phyloP scores from a whole-genome alignment of 1,284 basidiomycete species.

The Fistulina hepatica region DNA sequence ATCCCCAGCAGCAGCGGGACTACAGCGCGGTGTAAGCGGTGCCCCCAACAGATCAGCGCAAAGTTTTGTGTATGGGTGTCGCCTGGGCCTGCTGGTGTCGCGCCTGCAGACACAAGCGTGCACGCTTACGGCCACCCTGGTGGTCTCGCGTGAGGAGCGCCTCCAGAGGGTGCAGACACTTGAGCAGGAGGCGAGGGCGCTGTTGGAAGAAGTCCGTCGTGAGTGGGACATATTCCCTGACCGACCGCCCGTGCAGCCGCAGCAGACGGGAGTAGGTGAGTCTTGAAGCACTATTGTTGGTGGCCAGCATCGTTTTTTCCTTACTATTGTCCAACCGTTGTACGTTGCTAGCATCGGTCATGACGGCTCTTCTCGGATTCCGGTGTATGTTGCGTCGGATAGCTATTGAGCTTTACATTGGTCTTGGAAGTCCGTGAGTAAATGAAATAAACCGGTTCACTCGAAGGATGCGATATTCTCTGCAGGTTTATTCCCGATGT shows the following conservation, averaged over 20 bases:
- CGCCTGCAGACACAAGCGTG: slow-evolving; percentile 17
- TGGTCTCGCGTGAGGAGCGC: slow-evolving; percentile 14
- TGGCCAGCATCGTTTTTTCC: not conserved
- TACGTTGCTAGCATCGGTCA: slow-evolving; percentile 13
- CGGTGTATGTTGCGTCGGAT: slow-evolving; percentile 19
- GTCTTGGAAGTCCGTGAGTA: slow-evolving; percentile 18
- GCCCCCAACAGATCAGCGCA: slow-evolving; percentile 7
- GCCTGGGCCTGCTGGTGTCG: slow-evolving; percentile 15
- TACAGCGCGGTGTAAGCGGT: not conserved
- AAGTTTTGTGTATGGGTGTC: slow-evolving; percentile 14
- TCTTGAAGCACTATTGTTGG: slow-evolving; percentile 2
- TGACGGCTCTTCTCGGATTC: slow-evolving; percentile 17
- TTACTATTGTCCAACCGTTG: not conserved
- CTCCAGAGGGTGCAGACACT: slow-evolving; percentile 13
- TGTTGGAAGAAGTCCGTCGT: slow-evolving; percentile 12
- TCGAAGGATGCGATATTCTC: not conserved
- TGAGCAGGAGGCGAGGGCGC: slow-evolving; percentile 14
- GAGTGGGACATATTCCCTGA: slow-evolving; percentile 7
- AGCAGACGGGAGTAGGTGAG: slow-evolving; percentile 13
- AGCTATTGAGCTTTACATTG: slow-evolving; percentile 18
- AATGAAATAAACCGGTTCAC: not conserved
- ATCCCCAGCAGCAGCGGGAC: no score
- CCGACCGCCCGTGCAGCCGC: not conserved
- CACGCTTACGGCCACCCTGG: slow-evolving; percentile 13
- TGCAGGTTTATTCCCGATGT: slow-evolving; percentile 17